A percentile compares a stretch with the other conserved stretches of the same genome.
Evolutionary conservation across 2,329 filamentous ascomycete species (phyloP).

Genomic region (Fusarium humuli): DNA sequence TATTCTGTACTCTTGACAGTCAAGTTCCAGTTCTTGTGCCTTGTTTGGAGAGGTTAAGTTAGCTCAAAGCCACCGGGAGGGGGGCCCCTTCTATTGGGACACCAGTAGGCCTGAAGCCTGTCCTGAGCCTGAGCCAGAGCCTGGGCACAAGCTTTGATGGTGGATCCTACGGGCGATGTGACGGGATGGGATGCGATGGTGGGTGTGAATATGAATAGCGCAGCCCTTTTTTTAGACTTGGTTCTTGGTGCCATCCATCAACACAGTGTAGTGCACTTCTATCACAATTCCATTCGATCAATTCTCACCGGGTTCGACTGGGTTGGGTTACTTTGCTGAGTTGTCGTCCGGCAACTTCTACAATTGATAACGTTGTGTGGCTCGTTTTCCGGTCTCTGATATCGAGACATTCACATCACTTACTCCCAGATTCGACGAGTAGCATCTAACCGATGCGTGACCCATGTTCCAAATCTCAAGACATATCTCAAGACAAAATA

Average conservation of each 20-base stretch:
- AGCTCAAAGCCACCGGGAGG: constrained; percentile 10
- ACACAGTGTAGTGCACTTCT: constrained; percentile 15
- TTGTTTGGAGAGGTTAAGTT: constrained; percentile 26
- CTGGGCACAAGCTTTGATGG: constrained; percentile 39
- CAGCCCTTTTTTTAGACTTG: constrained; percentile 39
- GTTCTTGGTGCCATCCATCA: neutral
- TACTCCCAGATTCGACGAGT: neutral
- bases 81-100: constrained; percentile 30
- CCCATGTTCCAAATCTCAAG: constrained; percentile 14
- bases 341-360: constrained; percentile 22
- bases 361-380: constrained; percentile 25
- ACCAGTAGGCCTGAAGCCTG: constrained; percentile 1
- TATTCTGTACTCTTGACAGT: neutral
- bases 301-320: constrained; percentile 33
- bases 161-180: constrained; percentile 36
- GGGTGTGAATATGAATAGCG: constrained; percentile 20
- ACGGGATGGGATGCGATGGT: constrained; percentile 22
- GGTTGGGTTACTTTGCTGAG: constrained; percentile 40
- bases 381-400: constrained; percentile 19
- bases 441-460: constrained; percentile 17
- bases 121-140: constrained; percentile 22
- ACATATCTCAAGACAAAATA: constrained; percentile 1
- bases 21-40: constrained; percentile 7
- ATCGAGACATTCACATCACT: constrained; percentile 14
- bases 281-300: neutral